Base-by-base conservation (phyloP, 306 rosid genomes). In the Prinsepia uniflora region DNA sequence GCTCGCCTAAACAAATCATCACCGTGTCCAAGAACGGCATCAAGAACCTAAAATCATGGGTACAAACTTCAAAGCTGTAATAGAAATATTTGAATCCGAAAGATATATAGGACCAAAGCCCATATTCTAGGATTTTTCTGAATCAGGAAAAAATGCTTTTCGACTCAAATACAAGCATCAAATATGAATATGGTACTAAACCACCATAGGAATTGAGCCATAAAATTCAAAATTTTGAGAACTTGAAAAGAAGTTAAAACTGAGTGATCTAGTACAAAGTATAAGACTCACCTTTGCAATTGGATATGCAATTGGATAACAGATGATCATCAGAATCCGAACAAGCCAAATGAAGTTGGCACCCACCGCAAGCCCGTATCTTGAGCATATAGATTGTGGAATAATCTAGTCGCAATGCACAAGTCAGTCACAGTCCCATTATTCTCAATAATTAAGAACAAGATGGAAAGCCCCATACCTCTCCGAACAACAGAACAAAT, bases 311-410 rank as follows among this genome's bases (percentile, higher is more conserved):
- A 92, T 83, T 6, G 98, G 98, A 80, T 80, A 92, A 67, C 92
- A 89, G 8, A 92, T 80, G 53, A 86, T 65, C 98, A 92, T 92
- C 72, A 92, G 70, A 60, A 86, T 62, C 14, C 90, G 90, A 44
- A 92, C 98, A 74, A 92, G 89, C 83, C 96, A 84, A 30, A 92
- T 81, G 56, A 92, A 92, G 69, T 77, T 92, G 15, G 98, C 85
- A 72, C 94, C 94, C 65, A 92, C 94, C 24, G 84, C 73, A 10
- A 92, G 90, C 18, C 96, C 92, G 55, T 86, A 89, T 81, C 88
- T 83, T 62, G 98, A 78, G 84, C 94, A 92, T 76, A 92, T 83
- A 67, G 98, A 96, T 87, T 92, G 98, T 24, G 98, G 98, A 67
- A 92, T 92, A 76, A 92, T 72, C 98, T 87, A 83, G 39, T 45